Evolutionary conservation across 2,329 filamentous ascomycete genomes (phyloP).

Genomic region (Myriosclerotinia curreyana): DNA sequence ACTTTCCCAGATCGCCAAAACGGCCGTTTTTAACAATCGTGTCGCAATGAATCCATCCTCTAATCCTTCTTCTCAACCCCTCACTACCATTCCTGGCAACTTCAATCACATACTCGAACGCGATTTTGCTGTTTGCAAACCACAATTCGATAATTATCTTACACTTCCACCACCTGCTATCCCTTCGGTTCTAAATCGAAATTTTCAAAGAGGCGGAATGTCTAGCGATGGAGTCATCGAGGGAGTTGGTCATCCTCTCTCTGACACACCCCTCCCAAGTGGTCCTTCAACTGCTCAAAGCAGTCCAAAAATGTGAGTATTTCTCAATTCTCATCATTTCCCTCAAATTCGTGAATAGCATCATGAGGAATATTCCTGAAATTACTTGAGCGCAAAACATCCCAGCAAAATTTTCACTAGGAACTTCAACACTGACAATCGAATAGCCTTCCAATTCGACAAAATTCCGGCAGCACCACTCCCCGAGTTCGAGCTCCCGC

Average conservation of each 20-base stretch:
- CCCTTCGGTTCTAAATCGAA: background rate
- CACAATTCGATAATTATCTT: conserved; percentile 12
- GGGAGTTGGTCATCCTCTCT: conserved; percentile 26
- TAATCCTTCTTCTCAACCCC: conserved; percentile 16
- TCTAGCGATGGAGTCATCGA: conserved; percentile 18
- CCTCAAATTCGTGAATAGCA: background rate
- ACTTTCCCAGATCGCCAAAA: conserved; percentile 18
- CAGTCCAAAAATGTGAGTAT: conserved; percentile 38
- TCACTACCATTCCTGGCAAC: conserved; percentile 9
- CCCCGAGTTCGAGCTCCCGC: conserved; percentile 78
- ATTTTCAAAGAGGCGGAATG: conserved; percentile 17
- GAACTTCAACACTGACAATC: conserved; percentile 3
- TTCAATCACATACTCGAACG: conserved; percentile 1
- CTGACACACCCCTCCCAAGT: conserved; percentile 31
- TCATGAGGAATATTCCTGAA: background rate
- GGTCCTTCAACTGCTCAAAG: conserved; percentile 36
- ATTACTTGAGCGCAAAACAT: conserved; percentile 9
- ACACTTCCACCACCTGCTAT: conserved; percentile 16
- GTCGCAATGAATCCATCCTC: conserved; percentile 10
- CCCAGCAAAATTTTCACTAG: conserved; percentile 6
- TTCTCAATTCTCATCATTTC: background rate
- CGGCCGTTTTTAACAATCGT: conserved; percentile 18
- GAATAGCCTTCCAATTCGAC: conserved; percentile 62
- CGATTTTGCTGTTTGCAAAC: conserved; percentile 18
- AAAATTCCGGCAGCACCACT: conserved; percentile 73